Base-by-base conservation (phyloP, 1,284 basidiomycete genomes). In the Mycena citricolor region DNA sequence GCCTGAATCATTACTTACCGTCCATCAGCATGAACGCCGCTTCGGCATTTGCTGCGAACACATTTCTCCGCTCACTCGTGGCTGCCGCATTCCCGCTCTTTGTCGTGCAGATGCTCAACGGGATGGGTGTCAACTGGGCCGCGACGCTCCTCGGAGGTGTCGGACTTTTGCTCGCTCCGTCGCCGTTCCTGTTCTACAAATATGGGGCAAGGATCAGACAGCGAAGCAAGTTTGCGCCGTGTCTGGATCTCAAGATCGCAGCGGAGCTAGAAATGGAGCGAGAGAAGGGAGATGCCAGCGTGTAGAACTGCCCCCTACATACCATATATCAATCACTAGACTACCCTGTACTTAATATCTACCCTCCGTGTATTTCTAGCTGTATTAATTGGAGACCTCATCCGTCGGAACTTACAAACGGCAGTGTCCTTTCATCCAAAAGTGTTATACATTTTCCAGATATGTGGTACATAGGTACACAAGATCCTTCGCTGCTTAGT, bases 71-170 rank as follows among this genome's bases (percentile, higher is more conserved):
- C 37, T 83, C 79, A 0, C 75, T 75, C 0, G 69, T 79, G 4
- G 85, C 79, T 6, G 80, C 83, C 0, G 76, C 79, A 0, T 86
- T 88, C 69, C 85, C 85, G 5, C 64, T 89, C 8, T 87, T 86
- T 64, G 81, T 76, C 0, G 67, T 70, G 3, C 76, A 79, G 56
- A 81, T 83, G 77, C 82, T 78, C 63, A 63, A 62, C 17, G 66
- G 68, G 73, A 54, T 83, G 38, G 74, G 74, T 13, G 67, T 79
- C 32, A 71, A 76, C 54, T 81, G 79, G 77, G 76, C 78, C 7
- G 67, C 68, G 31, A 78, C 76, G 4, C 61, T 83, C 24, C 61
- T 82, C 17, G 81, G 73, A 6, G 58, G 73, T n/a, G 52, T 83
- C 20, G 68, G 65, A 0, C 57, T 80, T 1, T 35, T 79, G 5